Evolutionary conservation across 1,139 yeast genomes (phyloP).

Genomic region (Candida neerlandica): DNA sequence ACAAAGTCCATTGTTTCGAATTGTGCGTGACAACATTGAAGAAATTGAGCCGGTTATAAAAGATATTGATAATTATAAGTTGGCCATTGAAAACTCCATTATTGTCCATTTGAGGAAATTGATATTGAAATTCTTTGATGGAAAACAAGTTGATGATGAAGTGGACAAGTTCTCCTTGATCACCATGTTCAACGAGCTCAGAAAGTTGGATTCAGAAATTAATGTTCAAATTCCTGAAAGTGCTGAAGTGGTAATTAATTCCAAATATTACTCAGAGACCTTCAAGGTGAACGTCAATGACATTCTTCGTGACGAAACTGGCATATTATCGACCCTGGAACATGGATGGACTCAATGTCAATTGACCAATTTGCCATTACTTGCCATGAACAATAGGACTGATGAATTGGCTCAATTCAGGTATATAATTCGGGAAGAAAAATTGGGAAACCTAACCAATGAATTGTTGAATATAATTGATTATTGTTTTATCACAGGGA

Average conservation of each 20-base stretch:
- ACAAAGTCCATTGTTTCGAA: slow-evolving; percentile 20
- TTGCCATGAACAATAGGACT: slow-evolving; percentile 34
- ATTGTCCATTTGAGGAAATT: slow-evolving; percentile 21
- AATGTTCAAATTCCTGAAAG: slow-evolving; percentile 11
- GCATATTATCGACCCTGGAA: slow-evolving; percentile 29
- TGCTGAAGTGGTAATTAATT: slow-evolving; percentile 26
- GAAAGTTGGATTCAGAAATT: slow-evolving; percentile 9
- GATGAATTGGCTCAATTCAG: slow-evolving; percentile 39
- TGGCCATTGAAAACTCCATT: slow-evolving; percentile 18
- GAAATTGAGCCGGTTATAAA: slow-evolving; percentile 8
- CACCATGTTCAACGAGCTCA: slow-evolving; percentile 21
- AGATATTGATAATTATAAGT: slow-evolving; percentile 9
- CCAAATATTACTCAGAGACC: slow-evolving; percentile 32
- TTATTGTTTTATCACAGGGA: slow-evolving; percentile 31
- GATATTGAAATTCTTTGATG: slow-evolving; percentile 18
- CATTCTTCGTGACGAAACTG: slow-evolving; percentile 15
- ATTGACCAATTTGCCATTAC: slow-evolving; percentile 39
- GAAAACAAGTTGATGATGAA: slow-evolving; percentile 15
- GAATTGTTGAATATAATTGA: slow-evolving; percentile 24
- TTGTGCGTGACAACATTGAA: slow-evolving; percentile 7
- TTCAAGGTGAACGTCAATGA: slow-evolving; percentile 23
- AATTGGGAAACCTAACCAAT: slow-evolving; percentile 12
- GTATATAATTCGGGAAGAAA: slow-evolving; percentile 24
- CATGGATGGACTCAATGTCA: slow-evolving; percentile 45
- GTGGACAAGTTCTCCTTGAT: slow-evolving; percentile 32